phyloP scores from a whole-genome alignment of 2,329 filamentous ascomycete genomes.

The Monilinia aucupariae region DNA sequence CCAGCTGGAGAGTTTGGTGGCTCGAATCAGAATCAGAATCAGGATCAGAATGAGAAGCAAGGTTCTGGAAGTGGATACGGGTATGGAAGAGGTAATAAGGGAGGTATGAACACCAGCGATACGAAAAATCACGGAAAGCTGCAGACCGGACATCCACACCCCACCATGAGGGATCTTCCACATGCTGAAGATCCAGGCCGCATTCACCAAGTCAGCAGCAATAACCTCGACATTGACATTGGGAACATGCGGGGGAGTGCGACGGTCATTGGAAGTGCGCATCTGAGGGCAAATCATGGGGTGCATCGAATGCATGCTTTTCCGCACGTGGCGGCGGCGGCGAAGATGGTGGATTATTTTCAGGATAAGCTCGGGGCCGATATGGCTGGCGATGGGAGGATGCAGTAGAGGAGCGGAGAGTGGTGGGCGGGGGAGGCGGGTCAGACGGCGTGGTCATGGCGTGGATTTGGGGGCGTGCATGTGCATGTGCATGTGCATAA shows the following conservation, averaged over 20 bases:
- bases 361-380: neutral
- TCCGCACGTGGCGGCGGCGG: neutral
- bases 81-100: too few relatives aligned
- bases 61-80: neutral
- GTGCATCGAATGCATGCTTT: neutral
- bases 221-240: too few relatives aligned
- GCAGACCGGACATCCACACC: too few relatives aligned
- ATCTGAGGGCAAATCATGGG: neutral
- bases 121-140: too few relatives aligned
- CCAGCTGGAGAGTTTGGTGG: neutral
- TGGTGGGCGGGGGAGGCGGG: neutral
- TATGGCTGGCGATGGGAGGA: neutral
- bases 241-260: neutral
- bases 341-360: constrained; percentile 7
- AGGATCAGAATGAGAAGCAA: neutral
- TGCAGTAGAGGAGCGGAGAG: neutral
- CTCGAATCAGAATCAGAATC: neutral
- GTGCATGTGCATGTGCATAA: too few relatives aligned
- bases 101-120: too few relatives aligned
- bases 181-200: too few relatives aligned
- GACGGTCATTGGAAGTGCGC: neutral
- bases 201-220: too few relatives aligned
- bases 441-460: too few relatives aligned
- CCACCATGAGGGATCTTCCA: too few relatives aligned
- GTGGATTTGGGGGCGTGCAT: too few relatives aligned